A percentile compares a stretch with the other conserved stretches of the same genome.
These are phyloP conservation scores for Globomyces pollinis-pini DNA, from an alignment of 192 early-diverging fungal species.

Conservation along the genomic window DNA sequence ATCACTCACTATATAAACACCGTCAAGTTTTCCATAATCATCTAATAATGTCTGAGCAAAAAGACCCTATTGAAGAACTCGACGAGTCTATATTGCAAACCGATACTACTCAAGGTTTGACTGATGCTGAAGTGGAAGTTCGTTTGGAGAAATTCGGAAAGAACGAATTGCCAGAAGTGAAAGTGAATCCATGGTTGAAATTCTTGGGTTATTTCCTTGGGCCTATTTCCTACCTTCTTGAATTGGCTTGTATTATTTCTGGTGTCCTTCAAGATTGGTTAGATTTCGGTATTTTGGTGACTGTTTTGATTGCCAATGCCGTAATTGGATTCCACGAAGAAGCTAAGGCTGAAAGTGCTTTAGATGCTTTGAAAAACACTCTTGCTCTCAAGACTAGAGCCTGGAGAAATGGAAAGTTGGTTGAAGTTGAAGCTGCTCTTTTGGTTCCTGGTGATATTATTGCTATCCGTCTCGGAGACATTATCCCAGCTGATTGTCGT, in stretches of 20 bases:
- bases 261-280: constrained; percentile 75
- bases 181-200: constrained; percentile 73
- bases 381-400: constrained; percentile 82
- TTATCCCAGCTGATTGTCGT: constrained; percentile 81
- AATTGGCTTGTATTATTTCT: constrained; percentile 78
- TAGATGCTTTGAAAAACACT: constrained; percentile 89
- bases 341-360: constrained; percentile 79
- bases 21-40: too few relatives aligned
- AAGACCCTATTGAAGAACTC: too few relatives aligned
- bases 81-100: constrained; percentile 75
- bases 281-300: constrained; percentile 76
- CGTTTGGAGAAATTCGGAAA: constrained; percentile 68
- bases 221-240: constrained; percentile 48
- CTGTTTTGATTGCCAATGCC: constrained; percentile 76
- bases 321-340: constrained; percentile 82
- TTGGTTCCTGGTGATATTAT: constrained; percentile 90
- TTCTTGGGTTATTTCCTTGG: constrained; percentile 65
- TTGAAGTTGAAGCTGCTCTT: constrained; percentile 62
- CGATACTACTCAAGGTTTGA: constrained; percentile 68
- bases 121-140: constrained; percentile 61
- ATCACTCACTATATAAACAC: too few relatives aligned
- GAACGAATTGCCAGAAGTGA: constrained; percentile 67
- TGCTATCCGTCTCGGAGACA: constrained; percentile 77
- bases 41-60: too few relatives aligned
- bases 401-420: constrained; percentile 77